Percentiles rank a stretch among this genome's conserved stretches.
These are phyloP conservation scores for Phialemoniopsis sp. DNA, from an alignment of 2,329 filamentous ascomycete genomes.

Conservation along the genomic window DNA sequence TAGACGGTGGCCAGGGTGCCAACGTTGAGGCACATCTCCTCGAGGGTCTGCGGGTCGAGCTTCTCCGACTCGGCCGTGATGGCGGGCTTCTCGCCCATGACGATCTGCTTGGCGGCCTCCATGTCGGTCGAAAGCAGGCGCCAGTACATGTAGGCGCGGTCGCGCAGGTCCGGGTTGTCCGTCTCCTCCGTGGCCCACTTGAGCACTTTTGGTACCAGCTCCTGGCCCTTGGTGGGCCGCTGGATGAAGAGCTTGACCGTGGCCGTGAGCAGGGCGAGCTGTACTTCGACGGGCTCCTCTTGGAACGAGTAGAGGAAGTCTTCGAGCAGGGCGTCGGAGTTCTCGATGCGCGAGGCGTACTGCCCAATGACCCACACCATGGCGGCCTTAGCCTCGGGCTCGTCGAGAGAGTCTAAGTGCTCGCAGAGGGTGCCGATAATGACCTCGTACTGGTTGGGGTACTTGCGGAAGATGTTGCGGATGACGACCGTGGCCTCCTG, in stretches of 20 bases:
- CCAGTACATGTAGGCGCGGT: slow-evolving; percentile 99
- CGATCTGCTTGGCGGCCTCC: slow-evolving; percentile 76
- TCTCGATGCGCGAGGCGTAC: slow-evolving; percentile 96
- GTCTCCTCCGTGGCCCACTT: slow-evolving; percentile 99
- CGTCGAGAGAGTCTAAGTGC: slow-evolving; percentile 92
- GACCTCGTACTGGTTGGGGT: slow-evolving; percentile 96
- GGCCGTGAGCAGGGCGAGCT: slow-evolving; percentile 88
- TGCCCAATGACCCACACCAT: slow-evolving; percentile 99
- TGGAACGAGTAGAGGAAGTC: slow-evolving; percentile 93
- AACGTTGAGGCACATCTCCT: slow-evolving; percentile 96
- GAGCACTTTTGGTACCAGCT: slow-evolving; percentile 87
- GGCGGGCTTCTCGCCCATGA: slow-evolving; percentile 96
- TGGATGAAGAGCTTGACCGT: slow-evolving; percentile 99
- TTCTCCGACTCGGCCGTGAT: slow-evolving; percentile 97
- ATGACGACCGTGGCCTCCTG: slow-evolving; percentile 99
- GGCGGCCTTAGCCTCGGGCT: slow-evolving; percentile 95
- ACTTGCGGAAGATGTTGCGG: slow-evolving; percentile 98
- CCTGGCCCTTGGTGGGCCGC: slow-evolving; percentile 87
- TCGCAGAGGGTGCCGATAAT: slow-evolving; percentile 96
- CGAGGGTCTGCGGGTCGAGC: slow-evolving; percentile 82
- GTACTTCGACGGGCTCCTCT: slow-evolving; percentile 93
- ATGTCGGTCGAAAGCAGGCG: slow-evolving; percentile 90
- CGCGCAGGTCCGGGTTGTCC: slow-evolving; percentile 95
- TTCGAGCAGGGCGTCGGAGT: slow-evolving; percentile 87
- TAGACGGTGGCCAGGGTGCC: slow-evolving; percentile 96